These are phyloP conservation scores for Agrostemma githago DNA, from an alignment of 148 eudicot genomes.

Conservation along the genomic window DNA sequence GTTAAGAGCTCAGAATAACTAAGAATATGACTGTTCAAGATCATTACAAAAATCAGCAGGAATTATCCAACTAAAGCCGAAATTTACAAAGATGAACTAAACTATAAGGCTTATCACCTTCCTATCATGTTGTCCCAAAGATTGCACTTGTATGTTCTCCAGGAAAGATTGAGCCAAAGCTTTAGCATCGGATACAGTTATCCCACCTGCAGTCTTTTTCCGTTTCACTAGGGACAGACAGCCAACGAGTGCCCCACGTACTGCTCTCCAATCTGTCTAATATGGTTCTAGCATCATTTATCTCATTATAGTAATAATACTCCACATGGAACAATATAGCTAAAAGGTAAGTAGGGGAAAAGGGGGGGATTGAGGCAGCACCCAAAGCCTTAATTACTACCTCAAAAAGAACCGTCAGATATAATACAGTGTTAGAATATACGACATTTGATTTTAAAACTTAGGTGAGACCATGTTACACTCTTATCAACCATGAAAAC, in stretches of 20 bases:
- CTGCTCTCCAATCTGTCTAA: slow-evolving; percentile 98
- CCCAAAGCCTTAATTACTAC: neutral
- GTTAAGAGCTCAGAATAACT: neutral
- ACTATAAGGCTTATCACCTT: slow-evolving; percentile 47
- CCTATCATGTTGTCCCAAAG: slow-evolving; percentile 78
- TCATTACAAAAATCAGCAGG: neutral
- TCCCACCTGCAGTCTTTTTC: slow-evolving; percentile 54
- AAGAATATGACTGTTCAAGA: neutral
- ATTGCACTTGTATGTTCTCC: slow-evolving; percentile 66
- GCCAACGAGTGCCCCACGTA: slow-evolving; percentile 92
- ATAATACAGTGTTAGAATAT: neutral
- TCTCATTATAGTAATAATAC: slow-evolving; percentile 1
- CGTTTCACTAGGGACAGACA: slow-evolving; percentile 79
- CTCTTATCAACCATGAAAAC: neutral
- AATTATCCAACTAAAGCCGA: neutral
- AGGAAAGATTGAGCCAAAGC: slow-evolving; percentile 55
- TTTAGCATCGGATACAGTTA: slow-evolving; percentile 49
- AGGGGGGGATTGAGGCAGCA: no score
- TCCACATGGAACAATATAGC: neutral
- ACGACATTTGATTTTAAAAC: neutral
- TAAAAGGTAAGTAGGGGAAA: neutral
- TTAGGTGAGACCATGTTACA: neutral
- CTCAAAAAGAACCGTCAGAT: neutral
- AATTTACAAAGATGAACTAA: slow-evolving; percentile 6
- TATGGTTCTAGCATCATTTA: slow-evolving; percentile 26